A percentile compares a stretch with the other conserved stretches of the same genome.
Conservation (phyloP, 805 yeast genomes). For the Nakazawaea peltata region DNA sequence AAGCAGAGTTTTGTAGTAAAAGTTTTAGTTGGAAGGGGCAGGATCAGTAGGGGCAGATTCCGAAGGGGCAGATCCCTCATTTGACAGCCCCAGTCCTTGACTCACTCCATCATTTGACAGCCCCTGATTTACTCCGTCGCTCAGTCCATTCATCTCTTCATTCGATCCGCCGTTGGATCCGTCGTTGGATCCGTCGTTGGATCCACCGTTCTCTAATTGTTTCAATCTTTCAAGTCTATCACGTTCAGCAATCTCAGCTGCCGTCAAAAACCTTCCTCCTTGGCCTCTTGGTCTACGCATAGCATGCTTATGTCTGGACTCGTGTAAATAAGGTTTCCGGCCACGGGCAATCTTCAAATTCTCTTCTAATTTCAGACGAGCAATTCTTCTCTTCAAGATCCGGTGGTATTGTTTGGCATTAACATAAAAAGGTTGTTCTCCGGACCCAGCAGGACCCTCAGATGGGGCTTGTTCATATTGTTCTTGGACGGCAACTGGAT, state of each 20-base stretch:
- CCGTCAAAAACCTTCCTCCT: conserved; percentile 95
- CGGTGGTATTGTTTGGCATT: conserved; percentile 98
- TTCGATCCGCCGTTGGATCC: too few relatives aligned
- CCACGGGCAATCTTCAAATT: conserved; percentile 80
- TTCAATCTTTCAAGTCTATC: conserved; percentile 28
- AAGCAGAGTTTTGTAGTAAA: too few relatives aligned
- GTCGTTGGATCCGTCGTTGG: too few relatives aligned
- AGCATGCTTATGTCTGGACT: conserved; percentile 96
- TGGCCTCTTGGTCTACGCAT: conserved; percentile 99
- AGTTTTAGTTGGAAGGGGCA: too few relatives aligned
- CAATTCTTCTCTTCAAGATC: conserved; percentile 84
- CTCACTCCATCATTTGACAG: too few relatives aligned
- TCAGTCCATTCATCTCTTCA: too few relatives aligned
- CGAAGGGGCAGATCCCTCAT: too few relatives aligned
- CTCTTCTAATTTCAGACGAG: conserved; percentile 90
- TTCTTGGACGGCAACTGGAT: too few relatives aligned
- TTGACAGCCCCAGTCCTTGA: too few relatives aligned
- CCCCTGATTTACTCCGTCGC: too few relatives aligned
- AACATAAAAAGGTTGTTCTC: conserved; percentile 91
- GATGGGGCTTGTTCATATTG: too few relatives aligned
- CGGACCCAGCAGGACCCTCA: conserved; percentile 14
- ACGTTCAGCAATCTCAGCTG: conserved; percentile 78
- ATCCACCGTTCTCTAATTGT: conserved; percentile 9
- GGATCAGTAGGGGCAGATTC: too few relatives aligned
- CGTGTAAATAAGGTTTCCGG: conserved; percentile 90